phyloP scores from a whole-genome alignment of 2,329 filamentous ascomycete species.

The Pseudogymnoascus sp. region DNA sequence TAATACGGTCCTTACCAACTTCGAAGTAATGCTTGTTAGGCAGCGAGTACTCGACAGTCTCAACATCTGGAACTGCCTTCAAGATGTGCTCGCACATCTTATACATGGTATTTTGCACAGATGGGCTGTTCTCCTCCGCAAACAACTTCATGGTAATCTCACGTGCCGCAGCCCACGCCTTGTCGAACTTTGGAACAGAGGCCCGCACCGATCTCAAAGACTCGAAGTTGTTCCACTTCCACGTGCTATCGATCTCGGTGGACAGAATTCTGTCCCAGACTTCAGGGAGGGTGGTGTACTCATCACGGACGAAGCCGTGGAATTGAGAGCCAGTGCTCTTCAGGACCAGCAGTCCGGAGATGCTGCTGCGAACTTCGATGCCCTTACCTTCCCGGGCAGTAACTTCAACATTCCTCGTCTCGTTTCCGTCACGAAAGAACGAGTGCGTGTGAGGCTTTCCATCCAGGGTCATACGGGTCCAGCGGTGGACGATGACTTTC shows the following conservation, averaged over 20 bases:
- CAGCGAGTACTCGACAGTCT: conserved; percentile 69
- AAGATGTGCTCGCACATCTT: conserved; percentile 92
- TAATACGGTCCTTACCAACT: conserved; percentile 53
- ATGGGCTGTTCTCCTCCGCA: conserved; percentile 81
- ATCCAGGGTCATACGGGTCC: conserved; percentile 81
- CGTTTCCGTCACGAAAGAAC: conserved; percentile 81
- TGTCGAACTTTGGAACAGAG: conserved; percentile 60
- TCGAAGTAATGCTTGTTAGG: conserved; percentile 99
- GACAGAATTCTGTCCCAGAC: conserved; percentile 93
- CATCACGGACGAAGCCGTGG: conserved; percentile 86
- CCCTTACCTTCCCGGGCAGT: conserved; percentile 58
- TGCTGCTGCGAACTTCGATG: conserved; percentile 66
- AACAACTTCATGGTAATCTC: conserved; percentile 86
- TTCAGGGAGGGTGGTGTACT: conserved; percentile 84
- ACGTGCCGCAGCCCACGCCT: conserved; percentile 68
- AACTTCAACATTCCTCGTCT: conserved; percentile 76
- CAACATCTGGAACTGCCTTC: conserved; percentile 60
- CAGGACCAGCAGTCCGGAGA: conserved; percentile 76
- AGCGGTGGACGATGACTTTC: conserved; percentile 75
- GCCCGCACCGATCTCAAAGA: conserved; percentile 58
- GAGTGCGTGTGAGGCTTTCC: conserved; percentile 91
- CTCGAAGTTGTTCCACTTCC: conserved; percentile 73
- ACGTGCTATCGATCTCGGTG: conserved; percentile 80
- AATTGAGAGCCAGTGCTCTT: conserved; percentile 97
- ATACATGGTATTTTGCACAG: conserved; percentile 97